Conservation (phyloP, 306 rosid genomes). For the Aeschynomene evenia region DNA sequence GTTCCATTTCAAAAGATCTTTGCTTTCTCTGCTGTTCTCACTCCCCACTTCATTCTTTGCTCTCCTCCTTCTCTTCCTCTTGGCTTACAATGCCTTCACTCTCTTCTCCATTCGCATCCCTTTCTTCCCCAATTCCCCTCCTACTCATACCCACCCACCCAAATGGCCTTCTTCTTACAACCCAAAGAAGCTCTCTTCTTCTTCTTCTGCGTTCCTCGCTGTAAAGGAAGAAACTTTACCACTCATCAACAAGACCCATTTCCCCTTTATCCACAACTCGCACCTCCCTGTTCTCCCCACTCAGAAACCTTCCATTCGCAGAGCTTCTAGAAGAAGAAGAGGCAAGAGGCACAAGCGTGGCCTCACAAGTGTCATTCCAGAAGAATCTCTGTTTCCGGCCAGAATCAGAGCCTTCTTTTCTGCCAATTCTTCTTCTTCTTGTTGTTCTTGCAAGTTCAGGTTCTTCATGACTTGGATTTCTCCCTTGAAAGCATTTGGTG, state of each 20-base stretch:
- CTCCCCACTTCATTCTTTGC: conserved; percentile 58
- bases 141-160: conserved; percentile 8
- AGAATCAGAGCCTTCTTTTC: conserved; percentile 51
- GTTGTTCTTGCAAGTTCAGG: conserved; percentile 47
- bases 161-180: conserved; percentile 39
- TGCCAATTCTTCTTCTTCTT: not conserved
- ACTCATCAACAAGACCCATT: conserved; percentile 22
- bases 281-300: conserved; percentile 6
- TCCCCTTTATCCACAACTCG: conserved; percentile 11
- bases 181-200: conserved; percentile 29
- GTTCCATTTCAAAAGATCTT: conserved; percentile 36
- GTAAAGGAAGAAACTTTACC: conserved; percentile 42
- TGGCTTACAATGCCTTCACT: conserved; percentile 61
- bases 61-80: conserved; percentile 55
- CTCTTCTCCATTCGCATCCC: conserved; percentile 52
- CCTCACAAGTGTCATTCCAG: conserved; percentile 37
- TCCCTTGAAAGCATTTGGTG: conserved; percentile 55
- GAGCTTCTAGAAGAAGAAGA: conserved; percentile 25
- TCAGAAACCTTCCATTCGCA: not conserved
- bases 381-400: conserved; percentile 35
- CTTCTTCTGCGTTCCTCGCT: conserved; percentile 45
- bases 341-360: conserved; percentile 52
- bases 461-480: conserved; percentile 98
- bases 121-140: conserved; percentile 30
- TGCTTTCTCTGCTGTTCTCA: conserved; percentile 40